These are phyloP conservation scores for Talaromyces sp. DNA, from an alignment of 2,329 filamentous ascomycete genomes.

Conservation along the genomic window DNA sequence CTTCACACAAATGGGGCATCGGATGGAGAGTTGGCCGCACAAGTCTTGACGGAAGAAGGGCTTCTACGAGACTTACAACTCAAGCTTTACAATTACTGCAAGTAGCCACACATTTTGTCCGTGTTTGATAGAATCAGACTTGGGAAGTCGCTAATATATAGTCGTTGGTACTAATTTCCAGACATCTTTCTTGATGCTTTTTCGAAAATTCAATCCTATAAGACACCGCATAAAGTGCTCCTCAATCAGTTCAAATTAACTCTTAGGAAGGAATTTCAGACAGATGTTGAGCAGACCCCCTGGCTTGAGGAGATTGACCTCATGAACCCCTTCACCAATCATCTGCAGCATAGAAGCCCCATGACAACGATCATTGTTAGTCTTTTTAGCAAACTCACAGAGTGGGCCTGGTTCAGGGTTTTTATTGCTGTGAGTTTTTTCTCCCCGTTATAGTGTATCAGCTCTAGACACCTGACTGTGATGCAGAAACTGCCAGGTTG, in stretches of 20 bases:
- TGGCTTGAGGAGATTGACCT: conserved; percentile 4
- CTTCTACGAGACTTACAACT: neutral
- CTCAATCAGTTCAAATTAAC: neutral
- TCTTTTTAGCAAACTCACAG: neutral
- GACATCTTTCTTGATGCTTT: neutral
- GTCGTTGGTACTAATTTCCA: neutral
- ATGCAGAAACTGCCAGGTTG: neutral
- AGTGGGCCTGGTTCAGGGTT: too few relatives aligned
- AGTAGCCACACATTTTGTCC: neutral
- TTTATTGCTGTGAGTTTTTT: too few relatives aligned
- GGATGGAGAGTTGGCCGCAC: neutral
- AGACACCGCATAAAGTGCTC: neutral
- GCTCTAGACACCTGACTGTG: neutral
- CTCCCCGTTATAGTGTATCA: neutral
- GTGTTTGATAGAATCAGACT: neutral
- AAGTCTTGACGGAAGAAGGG: neutral
- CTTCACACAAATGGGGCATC: neutral
- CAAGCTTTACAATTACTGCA: neutral
- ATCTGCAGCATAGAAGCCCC: neutral
- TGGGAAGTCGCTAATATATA: neutral
- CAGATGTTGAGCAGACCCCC: neutral
- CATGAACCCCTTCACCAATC: neutral
- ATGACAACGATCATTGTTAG: neutral
- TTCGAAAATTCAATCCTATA: neutral
- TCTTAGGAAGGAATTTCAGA: neutral